Conservation (phyloP, 768 basidiomycete genomes). For the Collybia nuda region DNA sequence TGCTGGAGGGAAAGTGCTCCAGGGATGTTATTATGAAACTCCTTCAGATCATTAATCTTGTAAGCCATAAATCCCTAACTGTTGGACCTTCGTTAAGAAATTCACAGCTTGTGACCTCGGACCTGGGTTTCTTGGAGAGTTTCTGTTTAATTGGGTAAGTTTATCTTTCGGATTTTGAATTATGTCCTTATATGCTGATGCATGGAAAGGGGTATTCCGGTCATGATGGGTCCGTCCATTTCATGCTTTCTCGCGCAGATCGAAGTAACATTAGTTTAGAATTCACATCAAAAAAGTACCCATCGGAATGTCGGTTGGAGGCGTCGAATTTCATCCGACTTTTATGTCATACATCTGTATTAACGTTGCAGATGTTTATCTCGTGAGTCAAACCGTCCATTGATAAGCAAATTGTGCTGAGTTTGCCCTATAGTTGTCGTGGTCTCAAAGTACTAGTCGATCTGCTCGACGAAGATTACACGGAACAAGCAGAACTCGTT, state of each 20-base stretch:
- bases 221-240: conserved; percentile 75
- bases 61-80: conserved; percentile 28
- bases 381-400: conserved; percentile 57
- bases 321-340: conserved; percentile 94
- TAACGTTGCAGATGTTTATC: conserved; percentile 98
- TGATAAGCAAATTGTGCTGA: background rate
- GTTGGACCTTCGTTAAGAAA: background rate
- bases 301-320: conserved; percentile 90
- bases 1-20: conserved; percentile 83
- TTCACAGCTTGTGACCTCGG: conserved; percentile 59
- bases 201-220: conserved; percentile 77
- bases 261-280: conserved; percentile 37
- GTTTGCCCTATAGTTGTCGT: conserved; percentile 63
- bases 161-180: background rate
- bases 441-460: conserved; percentile 94
- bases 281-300: conserved; percentile 93
- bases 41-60: conserved; percentile 87
- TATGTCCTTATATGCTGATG: conserved; percentile 7
- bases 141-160: conserved; percentile 88
- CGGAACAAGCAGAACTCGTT: conserved; percentile 87
- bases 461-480: conserved; percentile 94
- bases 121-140: conserved; percentile 87
- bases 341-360: conserved; percentile 87
- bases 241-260: background rate
- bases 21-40: conserved; percentile 85